Percentiles rank a stretch among this genome's conserved stretches.
These are phyloP conservation scores for Iberis pinnata DNA, from an alignment of 345 rosid genomes.

Conservation along the genomic window DNA sequence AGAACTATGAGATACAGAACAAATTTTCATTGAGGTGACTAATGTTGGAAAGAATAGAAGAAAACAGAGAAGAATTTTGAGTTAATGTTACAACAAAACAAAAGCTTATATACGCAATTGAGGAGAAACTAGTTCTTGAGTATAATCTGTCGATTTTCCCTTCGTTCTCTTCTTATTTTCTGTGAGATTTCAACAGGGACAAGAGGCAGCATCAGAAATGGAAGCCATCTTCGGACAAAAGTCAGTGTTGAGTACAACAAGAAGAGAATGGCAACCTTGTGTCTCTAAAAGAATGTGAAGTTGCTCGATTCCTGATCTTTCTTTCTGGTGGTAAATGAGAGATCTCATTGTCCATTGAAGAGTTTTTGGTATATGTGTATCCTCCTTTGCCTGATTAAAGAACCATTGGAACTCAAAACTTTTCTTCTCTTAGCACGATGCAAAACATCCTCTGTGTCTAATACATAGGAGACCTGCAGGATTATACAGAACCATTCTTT, in stretches of 20 bases:
- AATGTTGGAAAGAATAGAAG: slow-evolving; percentile 28
- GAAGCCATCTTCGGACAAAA: slow-evolving; percentile 14
- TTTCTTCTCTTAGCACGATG: slow-evolving; percentile 40
- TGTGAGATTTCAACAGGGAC: too few species aligned
- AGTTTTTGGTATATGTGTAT: slow-evolving; percentile 42
- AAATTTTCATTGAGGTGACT: slow-evolving; percentile 24
- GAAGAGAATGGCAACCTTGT: slow-evolving; percentile 22
- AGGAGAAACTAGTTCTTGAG: too few species aligned
- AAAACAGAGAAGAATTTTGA: slow-evolving; percentile 13
- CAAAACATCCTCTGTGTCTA: slow-evolving; percentile 88
- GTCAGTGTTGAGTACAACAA: slow-evolving; percentile 19
- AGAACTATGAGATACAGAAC: slow-evolving; percentile 14
- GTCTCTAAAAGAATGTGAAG: slow-evolving; percentile 12
- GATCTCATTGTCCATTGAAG: slow-evolving; percentile 14
- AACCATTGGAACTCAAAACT: slow-evolving; percentile 26
- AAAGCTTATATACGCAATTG: slow-evolving; percentile 22
- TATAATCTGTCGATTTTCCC: too few species aligned
- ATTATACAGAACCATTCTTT: background rate
- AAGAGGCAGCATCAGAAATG: too few species aligned
- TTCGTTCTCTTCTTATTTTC: too few species aligned
- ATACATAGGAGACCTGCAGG: slow-evolving; percentile 76
- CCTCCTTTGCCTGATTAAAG: slow-evolving; percentile 35
- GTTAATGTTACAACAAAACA: slow-evolving; percentile 27
- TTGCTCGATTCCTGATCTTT: slow-evolving; percentile 9
- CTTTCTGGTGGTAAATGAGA: slow-evolving; percentile 6